Base-by-base conservation (phyloP, 345 rosid species). In the Lepidium sativum region DNA sequence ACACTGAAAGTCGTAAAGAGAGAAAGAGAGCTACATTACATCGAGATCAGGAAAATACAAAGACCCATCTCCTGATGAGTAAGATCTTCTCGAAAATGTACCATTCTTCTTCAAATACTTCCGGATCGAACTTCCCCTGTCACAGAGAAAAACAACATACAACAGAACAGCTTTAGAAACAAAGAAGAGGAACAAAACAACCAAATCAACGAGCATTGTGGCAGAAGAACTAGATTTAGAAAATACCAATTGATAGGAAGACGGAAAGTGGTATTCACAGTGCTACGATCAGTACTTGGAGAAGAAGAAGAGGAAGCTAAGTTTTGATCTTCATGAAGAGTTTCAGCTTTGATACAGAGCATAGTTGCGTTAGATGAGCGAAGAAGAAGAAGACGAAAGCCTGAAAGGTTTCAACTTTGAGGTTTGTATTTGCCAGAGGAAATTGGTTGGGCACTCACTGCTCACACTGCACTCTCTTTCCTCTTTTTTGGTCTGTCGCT, bases 341-440 rank as follows among this genome's bases (percentile, higher is more conserved):
- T 77, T 77, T 73, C 88, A 1, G 86, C 69, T 74, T 80, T 81
- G 50, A 81, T 71, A 69, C 91, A 83, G 68, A 83, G 80, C 91
- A 85, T 85, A 10, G 64, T 69, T 52, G 31, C 4, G 60, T 44
- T 29, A 56, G 27, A 55, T 27, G 56, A 64, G 60, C 23, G 43
- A 34, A 49, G 60, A 23, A 14, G 61, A 44, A 71, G 62, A 35
- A 49, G 71, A 58, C 13, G 21, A 56, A 47, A 63, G 56, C 9
- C 32, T 43, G 18, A 18, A 44, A 20, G 35, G 5, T 65, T 50
- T 1, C 9, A 56, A 60, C 29, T 59, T 40, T 49, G 60, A 68
- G 27, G 56, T 37, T 18, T 45, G 7, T 27, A 27, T 15, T 16
- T 18, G 39, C 5, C 34, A 54, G 64, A 45, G 13, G 44, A 31